Base-by-base conservation (phyloP, 1,284 basidiomycete genomes). In the Jaminaea rosea region DNA sequence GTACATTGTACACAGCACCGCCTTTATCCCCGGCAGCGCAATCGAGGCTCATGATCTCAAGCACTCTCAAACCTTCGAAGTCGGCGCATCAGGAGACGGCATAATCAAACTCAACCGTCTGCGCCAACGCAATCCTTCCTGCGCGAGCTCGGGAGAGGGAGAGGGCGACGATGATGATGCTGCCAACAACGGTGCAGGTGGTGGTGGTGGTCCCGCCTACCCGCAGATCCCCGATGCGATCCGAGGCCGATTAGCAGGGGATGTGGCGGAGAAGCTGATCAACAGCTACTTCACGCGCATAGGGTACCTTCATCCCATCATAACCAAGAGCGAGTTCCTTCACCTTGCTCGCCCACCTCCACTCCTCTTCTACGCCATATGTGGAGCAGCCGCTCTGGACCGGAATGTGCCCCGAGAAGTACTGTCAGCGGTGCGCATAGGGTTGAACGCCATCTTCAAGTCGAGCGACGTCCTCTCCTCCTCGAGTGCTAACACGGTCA, bases 241-340 rank as follows among this genome's bases (percentile, higher is more conserved):
- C 52, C 63, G 62, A 13, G 56, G 56, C 47, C 58, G 65, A 39
- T 56, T 67, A 26, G 63, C 61, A 13, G 62, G 58, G 47, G 67
- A 67, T 44, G 69, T 68, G 37, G 61, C 59, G 46, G 84, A 91
- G 65, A 80, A 81, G 50, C 82, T 94, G 50, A 80, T 93, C 69
- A 97, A 96, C 76, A 82, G 84, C 19, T 97, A 91, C 77, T 97
- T 97, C 75, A 80, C 81, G 19, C 83, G 89, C 37, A 80, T 93
- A 46, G 82, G 85, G 1, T 86, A 86, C n/a, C 78, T 88, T 44
- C 81, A 93, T 55, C 92, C 92, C 19, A 80, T 96, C 60, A 81
- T 97, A 53, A 88, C 87, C 15, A 82, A 85, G 69, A 80, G 82
- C 44, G 92, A 97, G 71, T 94, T 97, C 68, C 77, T 93, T 52